phyloP scores from a whole-genome alignment of 176 grass and related monocot species.

The Ensete glaucum region DNA sequence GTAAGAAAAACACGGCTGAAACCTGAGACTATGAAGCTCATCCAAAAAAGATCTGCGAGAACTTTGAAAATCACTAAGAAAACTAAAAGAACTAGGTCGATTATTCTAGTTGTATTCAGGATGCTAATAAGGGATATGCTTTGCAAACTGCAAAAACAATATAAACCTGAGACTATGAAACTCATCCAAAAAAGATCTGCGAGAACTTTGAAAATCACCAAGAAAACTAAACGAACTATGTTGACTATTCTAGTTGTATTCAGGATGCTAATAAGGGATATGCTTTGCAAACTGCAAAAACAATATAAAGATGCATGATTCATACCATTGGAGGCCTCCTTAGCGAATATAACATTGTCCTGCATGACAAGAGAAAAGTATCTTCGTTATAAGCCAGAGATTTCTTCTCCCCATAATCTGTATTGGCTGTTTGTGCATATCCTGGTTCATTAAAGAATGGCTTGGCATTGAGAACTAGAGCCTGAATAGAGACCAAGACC shows the following conservation, averaged over 20 bases:
- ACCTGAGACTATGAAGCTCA: neutral
- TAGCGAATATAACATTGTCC: slow-evolving; percentile 59
- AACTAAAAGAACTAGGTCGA: neutral
- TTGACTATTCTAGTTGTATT: neutral
- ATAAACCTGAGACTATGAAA: neutral
- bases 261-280: neutral
- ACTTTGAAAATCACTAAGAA: neutral
- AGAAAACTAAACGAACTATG: neutral
- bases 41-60: neutral
- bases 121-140: neutral
- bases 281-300: neutral
- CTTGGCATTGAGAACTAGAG: slow-evolving; percentile 62
- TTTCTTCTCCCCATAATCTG: slow-evolving; percentile 37
- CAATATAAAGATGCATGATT: neutral
- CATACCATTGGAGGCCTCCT: slow-evolving; percentile 49
- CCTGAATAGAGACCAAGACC: slow-evolving; percentile 67
- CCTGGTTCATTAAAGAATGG: slow-evolving; percentile 71
- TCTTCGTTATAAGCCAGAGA: slow-evolving; percentile 60
- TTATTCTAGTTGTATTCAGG: neutral
- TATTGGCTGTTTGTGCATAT: slow-evolving; percentile 29
- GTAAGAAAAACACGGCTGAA: slow-evolving; percentile 2
- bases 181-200: neutral
- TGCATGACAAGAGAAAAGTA: slow-evolving; percentile 46
- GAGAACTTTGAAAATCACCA: neutral
- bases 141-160: neutral